These are phyloP conservation scores for Nyctanthes arbortristis DNA, from an alignment of 257 asterid species.

Conservation along the genomic window DNA sequence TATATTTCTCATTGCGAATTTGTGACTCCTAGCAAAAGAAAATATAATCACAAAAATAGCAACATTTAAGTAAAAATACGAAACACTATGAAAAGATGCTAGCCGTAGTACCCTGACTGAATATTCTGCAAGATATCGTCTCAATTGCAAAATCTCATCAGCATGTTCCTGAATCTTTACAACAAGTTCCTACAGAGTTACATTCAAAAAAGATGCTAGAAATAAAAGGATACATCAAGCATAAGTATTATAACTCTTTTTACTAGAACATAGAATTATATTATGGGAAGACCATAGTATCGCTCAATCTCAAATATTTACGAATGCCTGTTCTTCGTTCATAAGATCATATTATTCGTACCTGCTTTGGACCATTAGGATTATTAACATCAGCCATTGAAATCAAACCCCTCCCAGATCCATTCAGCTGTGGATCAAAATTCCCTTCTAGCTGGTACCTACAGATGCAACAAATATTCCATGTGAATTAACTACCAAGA, in stretches of 20 bases:
- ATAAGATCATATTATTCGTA: constrained; percentile 30
- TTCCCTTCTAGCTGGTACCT: constrained; percentile 65
- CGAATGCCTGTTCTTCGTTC: constrained; percentile 5
- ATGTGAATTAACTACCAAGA: constrained; percentile 19
- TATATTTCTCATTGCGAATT: constrained; percentile 77
- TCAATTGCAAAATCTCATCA: constrained; percentile 77
- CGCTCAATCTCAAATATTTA: not conserved
- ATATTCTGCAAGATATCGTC: constrained; percentile 77
- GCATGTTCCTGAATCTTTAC: constrained; percentile 74
- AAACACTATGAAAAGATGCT: constrained; percentile 16
- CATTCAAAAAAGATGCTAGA: constrained; percentile 27
- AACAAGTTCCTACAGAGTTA: constrained; percentile 60
- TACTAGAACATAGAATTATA: not conserved
- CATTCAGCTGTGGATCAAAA: constrained; percentile 29
- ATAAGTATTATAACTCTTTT: not conserved
- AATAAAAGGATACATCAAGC: constrained; percentile 22
- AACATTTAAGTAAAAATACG: constrained; percentile 18
- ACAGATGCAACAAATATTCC: constrained; percentile 20
- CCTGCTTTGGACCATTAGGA: constrained; percentile 69
- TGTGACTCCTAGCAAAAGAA: constrained; percentile 70
- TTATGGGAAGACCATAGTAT: not conserved
- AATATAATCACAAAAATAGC: constrained; percentile 23
- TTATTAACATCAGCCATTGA: constrained; percentile 54
- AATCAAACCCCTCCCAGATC: constrained; percentile 52
- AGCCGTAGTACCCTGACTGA: constrained; percentile 61